A percentile compares a stretch with the other conserved stretches of the same genome.
Evolutionary conservation across 768 basidiomycete genomes (phyloP).

Genomic region (Mycena olivaceomarginata): DNA sequence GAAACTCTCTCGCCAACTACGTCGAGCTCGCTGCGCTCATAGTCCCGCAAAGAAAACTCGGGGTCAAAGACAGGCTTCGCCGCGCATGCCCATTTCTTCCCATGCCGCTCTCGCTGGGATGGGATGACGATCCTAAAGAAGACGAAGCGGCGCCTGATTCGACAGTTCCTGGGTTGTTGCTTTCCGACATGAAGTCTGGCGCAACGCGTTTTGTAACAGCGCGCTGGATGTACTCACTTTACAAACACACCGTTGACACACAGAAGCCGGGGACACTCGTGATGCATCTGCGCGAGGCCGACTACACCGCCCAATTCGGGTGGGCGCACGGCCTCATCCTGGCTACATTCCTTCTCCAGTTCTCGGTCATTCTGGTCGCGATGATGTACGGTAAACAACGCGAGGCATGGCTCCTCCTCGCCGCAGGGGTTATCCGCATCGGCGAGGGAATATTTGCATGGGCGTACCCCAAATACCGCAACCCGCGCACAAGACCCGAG

Average conservation of each 20-base stretch:
- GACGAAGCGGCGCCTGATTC: constrained; percentile 9
- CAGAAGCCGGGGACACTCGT: constrained; percentile 11
- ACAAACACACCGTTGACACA: constrained; percentile 7
- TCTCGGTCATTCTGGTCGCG: background rate
- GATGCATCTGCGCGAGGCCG: constrained; percentile 8
- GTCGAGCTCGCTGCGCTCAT: background rate
- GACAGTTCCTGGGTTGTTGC: constrained; percentile 4
- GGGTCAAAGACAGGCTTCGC: constrained; percentile 14
- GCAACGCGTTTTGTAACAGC: constrained; percentile 10
- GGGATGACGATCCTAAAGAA: constrained; percentile 18
- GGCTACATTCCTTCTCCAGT: constrained; percentile 11
- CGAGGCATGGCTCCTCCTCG: constrained; percentile 8
- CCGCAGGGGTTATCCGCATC: constrained; percentile 12
- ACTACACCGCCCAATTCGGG: constrained; percentile 8
- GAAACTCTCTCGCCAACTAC: background rate
- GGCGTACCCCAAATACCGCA: background rate
- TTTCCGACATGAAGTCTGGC: constrained; percentile 8
- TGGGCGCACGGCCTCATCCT: background rate
- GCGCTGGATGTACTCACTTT: constrained; percentile 17
- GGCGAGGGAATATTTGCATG: constrained; percentile 12
- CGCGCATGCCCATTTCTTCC: constrained; percentile 3
- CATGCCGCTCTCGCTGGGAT: constrained; percentile 29
- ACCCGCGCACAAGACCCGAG: background rate
- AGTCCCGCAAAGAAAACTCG: constrained; percentile 3
- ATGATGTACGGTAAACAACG: background rate